Base-by-base conservation (phyloP, 163 green algal species). In the Volvox carteri region DNA sequence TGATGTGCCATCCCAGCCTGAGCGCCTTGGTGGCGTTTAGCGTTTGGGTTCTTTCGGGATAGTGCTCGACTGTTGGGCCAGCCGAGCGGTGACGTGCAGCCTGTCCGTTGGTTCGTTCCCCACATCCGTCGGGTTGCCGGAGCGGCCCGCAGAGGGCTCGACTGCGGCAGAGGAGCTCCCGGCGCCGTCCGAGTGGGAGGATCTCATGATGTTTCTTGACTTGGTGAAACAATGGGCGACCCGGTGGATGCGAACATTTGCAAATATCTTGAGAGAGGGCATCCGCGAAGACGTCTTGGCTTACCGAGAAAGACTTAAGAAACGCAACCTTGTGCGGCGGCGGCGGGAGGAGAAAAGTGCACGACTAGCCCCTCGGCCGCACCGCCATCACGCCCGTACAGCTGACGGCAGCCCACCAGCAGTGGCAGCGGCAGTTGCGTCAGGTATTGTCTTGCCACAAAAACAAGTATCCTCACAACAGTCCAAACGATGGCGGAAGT, bases 181-280 rank as follows among this genome's bases (percentile, higher is more conserved):
- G 48, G 67, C 48, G 83, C 12, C 50, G 35, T 88, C 83, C 3
- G 83, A 88, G 28, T 88, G 83, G 83, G 68, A 88, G 50, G 83
- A 88, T 50, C 28, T 88, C 25, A 83, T 88, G 83, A 4, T 88
- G 50, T 88, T 88, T 81, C 8, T 74, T 33, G 14, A 74, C 33
- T 0, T 81, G 25, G 0, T 81, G n/a, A 81, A 81, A 28, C n/a
- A 81, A 50, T 88, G 83, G 83, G 83, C 68, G 11, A 1, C 8
- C 4, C 8, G 50, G 4, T 88, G 83, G 83, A 33, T 58, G 12
- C 14, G 37, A 4, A 81, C 68, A 2, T 44, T 88, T 23, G 23
- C 37, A 8, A 88, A 73, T 12, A 23, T 88, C 0, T 60, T 39
- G 8, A 30, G 12, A n/a, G 52, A 88, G 35, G 83, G 83, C 68